These are phyloP conservation scores for Aspergillus haitiensis DNA, from an alignment of 495 filamentous ascomycete species.

Conservation along the genomic window DNA sequence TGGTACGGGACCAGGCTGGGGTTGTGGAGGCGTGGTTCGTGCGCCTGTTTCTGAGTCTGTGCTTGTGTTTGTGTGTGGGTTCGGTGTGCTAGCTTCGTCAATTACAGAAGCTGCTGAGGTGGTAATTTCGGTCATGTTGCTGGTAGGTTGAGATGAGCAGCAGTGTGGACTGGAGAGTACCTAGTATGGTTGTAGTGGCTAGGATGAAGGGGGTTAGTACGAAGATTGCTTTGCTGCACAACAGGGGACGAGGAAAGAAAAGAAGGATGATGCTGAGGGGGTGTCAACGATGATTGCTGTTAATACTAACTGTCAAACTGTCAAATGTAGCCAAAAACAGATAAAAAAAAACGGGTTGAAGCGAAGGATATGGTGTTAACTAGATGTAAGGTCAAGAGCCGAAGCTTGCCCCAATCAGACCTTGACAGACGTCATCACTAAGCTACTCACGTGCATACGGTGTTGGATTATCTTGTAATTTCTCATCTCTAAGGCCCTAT, in stretches of 20 bases:
- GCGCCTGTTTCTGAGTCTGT: constrained; percentile 42
- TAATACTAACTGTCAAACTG: too few relatives aligned
- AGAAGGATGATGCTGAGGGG: constrained; percentile 45
- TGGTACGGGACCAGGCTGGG: constrained; percentile 18
- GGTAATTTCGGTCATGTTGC: constrained; percentile 27
- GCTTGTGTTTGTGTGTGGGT: constrained; percentile 51
- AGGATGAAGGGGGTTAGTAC: constrained; percentile 26
- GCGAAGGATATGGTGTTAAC: too few relatives aligned
- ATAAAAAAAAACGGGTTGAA: too few relatives aligned
- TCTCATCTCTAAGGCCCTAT: too few relatives aligned
- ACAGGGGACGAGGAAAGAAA: not conserved
- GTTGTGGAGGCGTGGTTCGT: constrained; percentile 14
- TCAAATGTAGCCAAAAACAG: too few relatives aligned
- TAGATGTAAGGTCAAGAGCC: too few relatives aligned
- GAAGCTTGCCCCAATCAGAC: too few relatives aligned
- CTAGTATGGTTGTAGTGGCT: constrained; percentile 38
- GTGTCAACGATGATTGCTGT: constrained; percentile 48
- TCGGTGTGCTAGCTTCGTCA: constrained; percentile 35
- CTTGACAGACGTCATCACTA: too few relatives aligned
- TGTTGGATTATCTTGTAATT: too few relatives aligned
- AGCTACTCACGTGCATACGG: too few relatives aligned
- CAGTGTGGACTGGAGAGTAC: constrained; percentile 45
- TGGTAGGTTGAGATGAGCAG: constrained; percentile 43
- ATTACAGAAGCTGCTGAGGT: constrained; percentile 24
- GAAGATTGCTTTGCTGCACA: constrained; percentile 31